Evolutionary conservation across 768 basidiomycete genomes (phyloP).

Genomic region (Trametopsis cervina): DNA sequence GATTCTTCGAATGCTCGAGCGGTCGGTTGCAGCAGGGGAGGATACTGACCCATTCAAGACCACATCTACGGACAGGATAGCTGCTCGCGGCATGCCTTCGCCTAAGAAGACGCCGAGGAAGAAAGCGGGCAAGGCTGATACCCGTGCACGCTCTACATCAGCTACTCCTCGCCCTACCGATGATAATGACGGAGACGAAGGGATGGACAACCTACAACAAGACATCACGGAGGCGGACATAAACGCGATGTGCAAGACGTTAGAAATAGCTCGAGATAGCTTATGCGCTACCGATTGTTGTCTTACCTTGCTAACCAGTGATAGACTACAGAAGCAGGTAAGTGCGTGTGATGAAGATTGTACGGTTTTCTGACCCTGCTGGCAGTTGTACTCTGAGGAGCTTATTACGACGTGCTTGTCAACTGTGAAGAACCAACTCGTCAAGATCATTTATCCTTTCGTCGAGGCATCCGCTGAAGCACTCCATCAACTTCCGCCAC

Average conservation of each 20-base stretch:
- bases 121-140: conserved; percentile 29
- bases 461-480: conserved; percentile 55
- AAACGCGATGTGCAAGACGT: conserved; percentile 39
- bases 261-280: conserved; percentile 66
- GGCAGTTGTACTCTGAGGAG: conserved; percentile 89
- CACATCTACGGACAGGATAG: conserved; percentile 13
- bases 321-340: conserved; percentile 79
- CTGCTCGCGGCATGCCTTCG: conserved; percentile 6
- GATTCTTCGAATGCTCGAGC: conserved; percentile 70
- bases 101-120: conserved; percentile 26
- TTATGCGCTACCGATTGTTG: conserved; percentile 81
- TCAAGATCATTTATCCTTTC: conserved; percentile 77
- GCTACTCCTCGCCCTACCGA: conserved; percentile 33
- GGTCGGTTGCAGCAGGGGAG: conserved; percentile 72
- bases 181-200: conserved; percentile 22
- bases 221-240: conserved; percentile 41
- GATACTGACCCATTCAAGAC: conserved; percentile 64
- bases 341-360: conserved; percentile 24
- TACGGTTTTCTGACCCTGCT: background rate
- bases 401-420: conserved; percentile 74
- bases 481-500: conserved; percentile 34
- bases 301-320: conserved; percentile 69
- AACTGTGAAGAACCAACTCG: conserved; percentile 74
- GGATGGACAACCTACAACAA: conserved; percentile 11
- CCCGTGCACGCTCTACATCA: conserved; percentile 35